Conservation (phyloP, 495 filamentous ascomycete genomes). For the Entonaema liquescens region DNA sequence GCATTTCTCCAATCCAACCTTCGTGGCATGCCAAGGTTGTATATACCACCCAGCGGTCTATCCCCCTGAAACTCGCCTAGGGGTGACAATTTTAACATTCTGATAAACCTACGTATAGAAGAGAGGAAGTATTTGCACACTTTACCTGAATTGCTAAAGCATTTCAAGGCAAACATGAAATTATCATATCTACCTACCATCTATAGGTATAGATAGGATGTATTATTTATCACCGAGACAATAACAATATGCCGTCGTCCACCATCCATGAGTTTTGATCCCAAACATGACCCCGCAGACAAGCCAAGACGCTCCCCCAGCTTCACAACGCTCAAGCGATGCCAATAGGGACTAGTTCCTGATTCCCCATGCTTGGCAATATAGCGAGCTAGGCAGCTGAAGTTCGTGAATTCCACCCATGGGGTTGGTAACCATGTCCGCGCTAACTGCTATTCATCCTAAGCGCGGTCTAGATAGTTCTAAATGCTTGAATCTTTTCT, state of each 20-base stretch:
- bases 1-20: conserved; percentile 21
- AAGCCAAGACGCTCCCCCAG: conserved; percentile 6
- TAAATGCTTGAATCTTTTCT: background rate
- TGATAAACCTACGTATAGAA: background rate
- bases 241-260: background rate
- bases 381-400: conserved; percentile 16
- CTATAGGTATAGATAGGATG: background rate
- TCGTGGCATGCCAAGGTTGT: conserved; percentile 19
- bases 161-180: background rate
- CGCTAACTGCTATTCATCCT: background rate
- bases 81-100: background rate
- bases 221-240: background rate
- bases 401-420: background rate
- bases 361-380: conserved; percentile 25
- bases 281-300: conserved; percentile 22
- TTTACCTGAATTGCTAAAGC: background rate
- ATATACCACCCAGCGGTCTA: background rate
- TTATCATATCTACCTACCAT: background rate
- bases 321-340: background rate
- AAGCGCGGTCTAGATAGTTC: background rate
- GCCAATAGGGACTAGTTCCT: conserved; percentile 19
- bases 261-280: background rate
- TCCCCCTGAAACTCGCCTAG: background rate
- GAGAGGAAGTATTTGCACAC: background rate
- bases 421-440: background rate